Evolutionary conservation across 768 basidiomycete species (phyloP).

Genomic region (Sistotremastrum suecicum): DNA sequence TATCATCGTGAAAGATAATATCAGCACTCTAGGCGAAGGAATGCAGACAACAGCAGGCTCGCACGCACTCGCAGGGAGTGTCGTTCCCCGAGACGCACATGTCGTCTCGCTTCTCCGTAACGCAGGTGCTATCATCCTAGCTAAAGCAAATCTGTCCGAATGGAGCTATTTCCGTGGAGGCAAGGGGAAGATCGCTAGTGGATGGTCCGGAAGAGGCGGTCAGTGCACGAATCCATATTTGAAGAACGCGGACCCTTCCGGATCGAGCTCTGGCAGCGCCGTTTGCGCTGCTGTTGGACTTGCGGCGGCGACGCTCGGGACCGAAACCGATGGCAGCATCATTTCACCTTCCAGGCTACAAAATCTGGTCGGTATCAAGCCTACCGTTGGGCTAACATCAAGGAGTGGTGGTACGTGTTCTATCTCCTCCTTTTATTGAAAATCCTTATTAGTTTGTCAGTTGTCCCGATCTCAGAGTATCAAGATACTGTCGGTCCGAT

Average conservation of each 20-base stretch:
- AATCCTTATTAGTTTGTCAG: not conserved
- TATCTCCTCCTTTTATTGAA: not conserved
- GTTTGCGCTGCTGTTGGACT: slow-evolving; percentile 11
- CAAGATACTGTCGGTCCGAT: slow-evolving; percentile 11
- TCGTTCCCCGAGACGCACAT: slow-evolving; percentile 19
- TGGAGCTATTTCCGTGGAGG: slow-evolving; percentile 10
- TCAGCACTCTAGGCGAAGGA: not conserved
- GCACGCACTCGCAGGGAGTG: slow-evolving; percentile 18
- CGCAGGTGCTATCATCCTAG: slow-evolving; percentile 10
- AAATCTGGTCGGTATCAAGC: slow-evolving; percentile 10
- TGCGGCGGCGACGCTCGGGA: slow-evolving; percentile 5
- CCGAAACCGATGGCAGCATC: slow-evolving; percentile 9
- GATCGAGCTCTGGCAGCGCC: slow-evolving; percentile 10
- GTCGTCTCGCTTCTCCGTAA: slow-evolving; percentile 16
- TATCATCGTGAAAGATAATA: too few relatives aligned
- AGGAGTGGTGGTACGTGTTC: slow-evolving; percentile 5
- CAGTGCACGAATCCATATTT: slow-evolving; percentile 11
- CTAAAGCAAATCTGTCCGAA: slow-evolving; percentile 10
- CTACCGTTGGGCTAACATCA: slow-evolving; percentile 9
- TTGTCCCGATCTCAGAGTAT: slow-evolving; percentile 5
- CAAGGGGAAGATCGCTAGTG: slow-evolving; percentile 2
- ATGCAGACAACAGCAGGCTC: slow-evolving; percentile 15
- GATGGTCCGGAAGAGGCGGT: slow-evolving; percentile 11
- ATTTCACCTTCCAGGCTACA: slow-evolving; percentile 7
- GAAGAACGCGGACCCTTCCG: slow-evolving; percentile 9